A percentile compares a stretch with the other conserved stretches of the same genome.
phyloP scores from a whole-genome alignment of 2,329 filamentous ascomycete species.

The Trichocomaceae sp. region DNA sequence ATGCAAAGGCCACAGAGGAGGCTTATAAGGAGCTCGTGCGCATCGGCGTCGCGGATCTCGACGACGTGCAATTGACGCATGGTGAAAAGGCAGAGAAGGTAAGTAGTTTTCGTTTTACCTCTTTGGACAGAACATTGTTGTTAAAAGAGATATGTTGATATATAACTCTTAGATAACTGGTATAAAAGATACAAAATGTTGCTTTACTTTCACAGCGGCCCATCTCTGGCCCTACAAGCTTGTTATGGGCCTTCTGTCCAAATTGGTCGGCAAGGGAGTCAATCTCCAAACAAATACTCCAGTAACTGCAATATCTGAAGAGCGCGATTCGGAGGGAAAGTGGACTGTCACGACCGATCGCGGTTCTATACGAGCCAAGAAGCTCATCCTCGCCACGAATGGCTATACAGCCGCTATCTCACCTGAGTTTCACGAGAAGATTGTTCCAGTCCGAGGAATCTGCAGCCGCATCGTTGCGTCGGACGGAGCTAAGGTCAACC shows the following conservation, averaged over 20 bases:
- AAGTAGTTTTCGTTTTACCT: not conserved
- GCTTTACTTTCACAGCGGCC: conserved; percentile 28
- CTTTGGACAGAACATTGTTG: not conserved
- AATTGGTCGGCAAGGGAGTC: conserved; percentile 44
- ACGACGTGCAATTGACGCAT: conserved; percentile 22
- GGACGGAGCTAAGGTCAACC: conserved; percentile 18
- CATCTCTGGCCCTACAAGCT: conserved; percentile 66
- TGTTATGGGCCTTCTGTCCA: conserved; percentile 63
- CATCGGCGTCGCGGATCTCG: conserved; percentile 21
- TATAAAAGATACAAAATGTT: conserved; percentile 31
- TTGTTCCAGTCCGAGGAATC: conserved; percentile 66
- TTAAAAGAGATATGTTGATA: not conserved
- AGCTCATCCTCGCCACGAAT: conserved; percentile 76
- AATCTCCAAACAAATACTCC: conserved; percentile 51
- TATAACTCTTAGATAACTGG: conserved; percentile 21
- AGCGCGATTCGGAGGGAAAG: conserved; percentile 19
- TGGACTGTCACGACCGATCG: conserved; percentile 64
- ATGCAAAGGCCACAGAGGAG: conserved; percentile 23
- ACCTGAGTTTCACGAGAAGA: conserved; percentile 60
- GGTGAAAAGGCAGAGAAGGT: conserved; percentile 22
- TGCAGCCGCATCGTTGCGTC: conserved; percentile 31
- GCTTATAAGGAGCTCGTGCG: conserved; percentile 25
- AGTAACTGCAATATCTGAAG: conserved; percentile 28
- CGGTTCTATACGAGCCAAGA: conserved; percentile 55
- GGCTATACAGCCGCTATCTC: conserved; percentile 73